phyloP scores from a whole-genome alignment of 1,284 basidiomycete species.

The Vanrija sp. region DNA sequence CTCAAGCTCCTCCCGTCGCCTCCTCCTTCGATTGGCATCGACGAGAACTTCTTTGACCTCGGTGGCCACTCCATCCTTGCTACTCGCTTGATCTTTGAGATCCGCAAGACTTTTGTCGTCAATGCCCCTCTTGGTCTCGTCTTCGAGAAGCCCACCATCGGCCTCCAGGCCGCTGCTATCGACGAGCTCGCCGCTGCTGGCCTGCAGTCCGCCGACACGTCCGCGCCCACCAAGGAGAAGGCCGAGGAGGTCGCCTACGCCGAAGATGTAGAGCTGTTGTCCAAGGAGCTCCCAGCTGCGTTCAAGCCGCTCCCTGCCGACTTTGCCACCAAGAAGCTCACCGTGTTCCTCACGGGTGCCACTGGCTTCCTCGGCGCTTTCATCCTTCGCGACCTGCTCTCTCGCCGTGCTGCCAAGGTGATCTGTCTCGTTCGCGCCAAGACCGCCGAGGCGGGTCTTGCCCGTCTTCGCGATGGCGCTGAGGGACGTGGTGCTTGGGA shows the following conservation, averaged over 20 bases:
- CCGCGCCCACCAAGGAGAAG: conserved; percentile 29
- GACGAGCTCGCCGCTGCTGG: conserved; percentile 75
- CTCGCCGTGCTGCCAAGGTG: conserved; percentile 71
- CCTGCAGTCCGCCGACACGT: conserved; percentile 62
- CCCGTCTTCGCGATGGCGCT: conserved; percentile 71
- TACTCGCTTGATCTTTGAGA: conserved; percentile 93
- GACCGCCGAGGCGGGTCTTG: conserved; percentile 61
- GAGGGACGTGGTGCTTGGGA: conserved; percentile 87
- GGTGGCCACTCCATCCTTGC: conserved; percentile 98
- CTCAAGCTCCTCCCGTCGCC: conserved; percentile 73
- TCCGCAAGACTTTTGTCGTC: conserved; percentile 87
- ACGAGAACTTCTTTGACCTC: conserved; percentile 97
- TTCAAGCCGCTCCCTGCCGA: conserved; percentile 60
- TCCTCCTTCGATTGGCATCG: conserved; percentile 71
- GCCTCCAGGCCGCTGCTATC: conserved; percentile 72
- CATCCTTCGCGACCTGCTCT: conserved; percentile 76
- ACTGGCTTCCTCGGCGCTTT: conserved; percentile 97
- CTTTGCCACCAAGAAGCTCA: conserved; percentile 58
- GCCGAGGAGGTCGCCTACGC: conserved; percentile 58
- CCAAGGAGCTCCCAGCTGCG: conserved; percentile 57
- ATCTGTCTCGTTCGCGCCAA: conserved; percentile 84
- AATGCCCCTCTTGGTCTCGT: conserved; percentile 89
- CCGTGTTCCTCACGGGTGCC: conserved; percentile 91
- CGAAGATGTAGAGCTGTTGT: conserved; percentile 68
- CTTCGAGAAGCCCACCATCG: conserved; percentile 86